Percentiles rank a stretch among this genome's conserved stretches.
phyloP scores from a whole-genome alignment of 768 basidiomycete genomes.

The Macrocybe gigantea region DNA sequence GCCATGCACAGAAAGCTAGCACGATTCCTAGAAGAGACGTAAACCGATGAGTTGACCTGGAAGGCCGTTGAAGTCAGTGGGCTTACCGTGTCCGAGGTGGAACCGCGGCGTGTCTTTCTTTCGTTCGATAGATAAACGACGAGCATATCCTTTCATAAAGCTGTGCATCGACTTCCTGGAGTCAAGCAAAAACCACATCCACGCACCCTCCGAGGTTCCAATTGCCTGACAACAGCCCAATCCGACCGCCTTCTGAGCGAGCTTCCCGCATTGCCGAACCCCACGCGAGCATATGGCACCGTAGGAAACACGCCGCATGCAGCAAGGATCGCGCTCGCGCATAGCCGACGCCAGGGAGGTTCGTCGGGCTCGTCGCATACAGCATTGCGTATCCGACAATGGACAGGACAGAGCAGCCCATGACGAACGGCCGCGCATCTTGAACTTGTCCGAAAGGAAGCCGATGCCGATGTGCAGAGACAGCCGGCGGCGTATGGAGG shows the following conservation, averaged over 20 bases:
- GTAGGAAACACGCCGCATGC: slow-evolving; percentile 40
- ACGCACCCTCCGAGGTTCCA: slow-evolving; percentile 37
- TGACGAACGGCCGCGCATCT: slow-evolving; percentile 34
- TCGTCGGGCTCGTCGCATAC: slow-evolving; percentile 22
- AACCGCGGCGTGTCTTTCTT: slow-evolving; percentile 23
- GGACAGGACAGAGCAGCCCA: slow-evolving; percentile 26
- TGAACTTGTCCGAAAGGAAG: slow-evolving; percentile 24
- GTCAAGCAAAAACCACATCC: not conserved
- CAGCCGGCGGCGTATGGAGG: slow-evolving; percentile 27
- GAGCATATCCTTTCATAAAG: slow-evolving; percentile 23
- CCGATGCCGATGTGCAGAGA: slow-evolving; percentile 22
- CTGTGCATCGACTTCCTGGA: not conserved
- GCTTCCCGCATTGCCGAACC: slow-evolving; percentile 41
- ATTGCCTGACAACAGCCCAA: slow-evolving; percentile 39
- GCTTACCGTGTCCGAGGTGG: slow-evolving; percentile 18
- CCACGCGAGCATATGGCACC: slow-evolving; percentile 37
- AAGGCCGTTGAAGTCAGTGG: not conserved
- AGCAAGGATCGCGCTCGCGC: slow-evolving; percentile 33
- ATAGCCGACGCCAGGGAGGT: slow-evolving; percentile 28
- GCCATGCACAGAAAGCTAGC: slow-evolving; percentile 20
- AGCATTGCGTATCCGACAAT: slow-evolving; percentile 38
- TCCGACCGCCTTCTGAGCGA: slow-evolving; percentile 38
- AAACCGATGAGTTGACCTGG: not conserved
- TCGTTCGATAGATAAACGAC: slow-evolving; percentile 23
- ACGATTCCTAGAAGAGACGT: slow-evolving; percentile 1